phyloP scores from a whole-genome alignment of 805 yeast species.

The Metschnikowia lochheadii region DNA sequence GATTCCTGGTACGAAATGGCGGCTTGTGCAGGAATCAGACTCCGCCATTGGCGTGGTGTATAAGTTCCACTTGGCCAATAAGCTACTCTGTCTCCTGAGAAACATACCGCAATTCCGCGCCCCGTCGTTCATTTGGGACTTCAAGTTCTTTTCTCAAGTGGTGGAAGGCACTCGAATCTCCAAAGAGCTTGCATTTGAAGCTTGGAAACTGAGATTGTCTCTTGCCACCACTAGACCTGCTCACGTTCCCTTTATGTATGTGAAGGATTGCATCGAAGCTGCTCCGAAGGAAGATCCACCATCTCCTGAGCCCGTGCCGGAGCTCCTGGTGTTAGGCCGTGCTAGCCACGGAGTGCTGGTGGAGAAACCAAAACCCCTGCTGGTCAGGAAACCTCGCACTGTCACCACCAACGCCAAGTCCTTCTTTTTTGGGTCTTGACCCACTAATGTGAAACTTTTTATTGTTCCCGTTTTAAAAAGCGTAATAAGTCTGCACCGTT shows the following conservation, averaged over 20 bases:
- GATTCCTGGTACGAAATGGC: slow-evolving; percentile 26
- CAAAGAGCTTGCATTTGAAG: slow-evolving; percentile 5
- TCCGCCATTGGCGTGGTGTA: slow-evolving; percentile 10
- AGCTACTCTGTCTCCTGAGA: slow-evolving; percentile 18
- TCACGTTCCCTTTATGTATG: slow-evolving; percentile 13
- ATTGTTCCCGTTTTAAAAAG: slow-evolving; percentile 14
- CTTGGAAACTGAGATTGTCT: slow-evolving; percentile 16
- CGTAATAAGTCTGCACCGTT: slow-evolving; percentile 17
- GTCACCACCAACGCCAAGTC: neutral
- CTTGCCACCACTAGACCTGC: slow-evolving; percentile 8
- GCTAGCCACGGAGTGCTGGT: slow-evolving; percentile 3
- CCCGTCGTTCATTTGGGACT: slow-evolving; percentile 13
- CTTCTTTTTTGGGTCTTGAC: neutral
- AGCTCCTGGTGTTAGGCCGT: slow-evolving; percentile 3
- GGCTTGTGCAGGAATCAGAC: slow-evolving; percentile 10
- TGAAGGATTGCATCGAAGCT: slow-evolving; percentile 7
- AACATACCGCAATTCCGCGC: neutral
- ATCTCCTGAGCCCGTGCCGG: neutral
- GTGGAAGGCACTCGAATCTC: slow-evolving; percentile 5
- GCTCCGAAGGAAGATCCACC: neutral
- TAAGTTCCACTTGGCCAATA: slow-evolving; percentile 25
- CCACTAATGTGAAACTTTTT: neutral
- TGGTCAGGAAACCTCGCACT: slow-evolving; percentile 3
- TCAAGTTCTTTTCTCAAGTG: slow-evolving; percentile 14
- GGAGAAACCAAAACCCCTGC: slow-evolving; percentile 1